A percentile compares a stretch with the other conserved stretches of the same genome.
phyloP scores from a whole-genome alignment of 495 filamentous ascomycete genomes.

The Ramalina peruviana region DNA sequence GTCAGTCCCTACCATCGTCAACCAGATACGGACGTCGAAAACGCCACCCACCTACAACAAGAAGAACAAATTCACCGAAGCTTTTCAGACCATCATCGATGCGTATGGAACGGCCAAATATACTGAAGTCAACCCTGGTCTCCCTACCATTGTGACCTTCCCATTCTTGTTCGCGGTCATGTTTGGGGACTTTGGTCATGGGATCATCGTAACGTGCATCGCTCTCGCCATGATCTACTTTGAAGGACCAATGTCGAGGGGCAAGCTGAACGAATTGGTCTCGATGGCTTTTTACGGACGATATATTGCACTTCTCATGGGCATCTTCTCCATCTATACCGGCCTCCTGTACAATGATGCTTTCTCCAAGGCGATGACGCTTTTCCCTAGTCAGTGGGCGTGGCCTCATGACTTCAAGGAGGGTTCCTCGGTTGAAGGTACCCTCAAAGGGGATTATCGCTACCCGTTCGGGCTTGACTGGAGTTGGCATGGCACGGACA shows the following conservation, averaged over 20 bases:
- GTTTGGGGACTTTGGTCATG: conserved; percentile 96
- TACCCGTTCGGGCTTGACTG: conserved; percentile 96
- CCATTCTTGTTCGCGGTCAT: conserved; percentile 98
- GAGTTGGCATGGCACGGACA: conserved; percentile 92
- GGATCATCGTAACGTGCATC: conserved; percentile 65
- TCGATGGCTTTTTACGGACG: conserved; percentile 97
- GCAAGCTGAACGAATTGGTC: conserved; percentile 87
- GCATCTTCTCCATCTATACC: conserved; percentile 90
- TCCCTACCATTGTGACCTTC: conserved; percentile 91
- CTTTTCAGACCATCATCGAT: conserved; percentile 97
- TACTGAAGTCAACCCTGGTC: conserved; percentile 87
- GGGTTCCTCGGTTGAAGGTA: conserved; percentile 46
- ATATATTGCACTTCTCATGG: conserved; percentile 98
- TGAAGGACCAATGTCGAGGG: conserved; percentile 68
- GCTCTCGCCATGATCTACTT: conserved; percentile 87
- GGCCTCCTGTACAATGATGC: conserved; percentile 96
- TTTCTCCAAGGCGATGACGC: conserved; percentile 80
- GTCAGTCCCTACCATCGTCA: conserved; percentile 93
- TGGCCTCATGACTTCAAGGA: conserved; percentile 56
- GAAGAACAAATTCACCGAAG: conserved; percentile 95
- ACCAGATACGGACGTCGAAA: conserved; percentile 90
- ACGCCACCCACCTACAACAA: conserved; percentile 92
- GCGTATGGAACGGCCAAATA: conserved; percentile 97
- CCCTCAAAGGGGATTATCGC: conserved; percentile 54
- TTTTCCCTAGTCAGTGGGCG: conserved; percentile 82